Evolutionary conservation across 257 asterid species (phyloP), one percentile per base, ranked within the genome.

Genomic region (Eucommia ulmoides): DNA sequence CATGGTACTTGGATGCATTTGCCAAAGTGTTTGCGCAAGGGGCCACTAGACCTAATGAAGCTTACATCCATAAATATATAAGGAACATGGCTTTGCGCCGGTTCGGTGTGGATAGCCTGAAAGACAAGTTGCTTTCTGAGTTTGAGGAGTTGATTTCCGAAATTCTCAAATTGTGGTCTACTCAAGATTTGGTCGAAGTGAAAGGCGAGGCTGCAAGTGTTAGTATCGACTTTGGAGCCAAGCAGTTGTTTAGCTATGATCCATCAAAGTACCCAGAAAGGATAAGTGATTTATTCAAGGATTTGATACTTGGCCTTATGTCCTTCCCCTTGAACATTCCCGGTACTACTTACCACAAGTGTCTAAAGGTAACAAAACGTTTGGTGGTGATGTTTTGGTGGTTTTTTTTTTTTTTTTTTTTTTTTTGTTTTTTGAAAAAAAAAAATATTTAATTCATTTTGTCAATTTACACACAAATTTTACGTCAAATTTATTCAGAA

Each of bases 301-400:
- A 84, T 22, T 59, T 82, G 69, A 80, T 80, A 1, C 89, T 74
- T 35, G 93, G 89, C 2, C 42, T 84, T n/a, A 84, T 84, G 84
- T 77, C 95, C 6, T 84, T 84, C n/a, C 93, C 95, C 1, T 58
- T 84, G 19, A 84, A 84, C 57, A 52, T 84, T 41, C 95, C 95
- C 7, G 95, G 95, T 3, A 84, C 93, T 22, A 52, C 91, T 7
- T 87, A 84, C 60, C 84, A 82, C 54, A 77, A 60, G 62, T 85
- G 93, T 57, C 63, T 84, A 29, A 73, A 82, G 88, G 93, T 80
- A 1, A n/a, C 41, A 29, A 7, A 29, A 29, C 12, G 8, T 29
- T 5, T 12, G 7, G 8, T 29, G 8, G 12, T 7, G 12, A 29
- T 5, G 12, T 29, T 29, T 29, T 29, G 12, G 12, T 29, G 7